A percentile compares a stretch with the other conserved stretches of the same genome.
Conservation (phyloP, 148 eudicot species). For the Nepenthes mirabilis region DNA sequence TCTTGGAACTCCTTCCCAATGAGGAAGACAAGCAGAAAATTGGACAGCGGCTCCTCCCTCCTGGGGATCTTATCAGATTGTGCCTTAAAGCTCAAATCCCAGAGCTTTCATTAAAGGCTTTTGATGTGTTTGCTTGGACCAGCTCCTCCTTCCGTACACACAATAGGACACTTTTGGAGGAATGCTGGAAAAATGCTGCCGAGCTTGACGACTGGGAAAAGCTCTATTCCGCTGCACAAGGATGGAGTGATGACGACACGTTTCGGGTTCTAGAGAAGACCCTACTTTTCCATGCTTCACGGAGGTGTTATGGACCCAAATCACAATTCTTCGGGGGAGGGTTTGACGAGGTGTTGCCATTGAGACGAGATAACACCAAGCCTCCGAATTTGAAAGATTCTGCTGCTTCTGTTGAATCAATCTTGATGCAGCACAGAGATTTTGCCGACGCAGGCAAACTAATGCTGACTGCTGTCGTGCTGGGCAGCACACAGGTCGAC, state of each 20-base stretch:
- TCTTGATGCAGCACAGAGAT: slow-evolving; percentile 90
- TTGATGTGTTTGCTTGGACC: slow-evolving; percentile 89
- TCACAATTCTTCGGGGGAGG: slow-evolving; percentile 51
- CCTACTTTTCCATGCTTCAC: slow-evolving; percentile 64
- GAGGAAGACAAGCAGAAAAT: slow-evolving; percentile 49
- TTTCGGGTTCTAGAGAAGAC: slow-evolving; percentile 40
- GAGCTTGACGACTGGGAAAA: slow-evolving; percentile 80
- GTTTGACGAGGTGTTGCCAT: slow-evolving; percentile 66
- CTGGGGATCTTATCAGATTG: slow-evolving; percentile 64
- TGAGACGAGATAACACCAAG: slow-evolving; percentile 46
- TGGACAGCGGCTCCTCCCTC: slow-evolving; percentile 52
- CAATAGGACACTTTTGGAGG: slow-evolving; percentile 69
- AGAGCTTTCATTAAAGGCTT: slow-evolving; percentile 50
- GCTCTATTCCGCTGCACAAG: slow-evolving; percentile 53
- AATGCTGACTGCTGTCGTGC: slow-evolving; percentile 71
- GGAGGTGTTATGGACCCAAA: slow-evolving; percentile 72
- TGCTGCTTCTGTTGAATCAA: slow-evolving; percentile 60
- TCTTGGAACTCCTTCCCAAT: slow-evolving; percentile 36
- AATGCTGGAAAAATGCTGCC: slow-evolving; percentile 76
- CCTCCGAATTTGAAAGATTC: slow-evolving; percentile 21
- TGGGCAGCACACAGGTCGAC: slow-evolving; percentile 34
- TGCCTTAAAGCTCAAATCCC: slow-evolving; percentile 49
- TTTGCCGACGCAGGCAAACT: slow-evolving; percentile 75
- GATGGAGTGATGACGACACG: slow-evolving; percentile 83
- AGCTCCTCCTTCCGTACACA: slow-evolving; percentile 61